Percentiles rank a stretch among this genome's conserved stretches.
Evolutionary conservation across 1,139 yeast species (phyloP).

Genomic region (Diutina scorzettiae): DNA sequence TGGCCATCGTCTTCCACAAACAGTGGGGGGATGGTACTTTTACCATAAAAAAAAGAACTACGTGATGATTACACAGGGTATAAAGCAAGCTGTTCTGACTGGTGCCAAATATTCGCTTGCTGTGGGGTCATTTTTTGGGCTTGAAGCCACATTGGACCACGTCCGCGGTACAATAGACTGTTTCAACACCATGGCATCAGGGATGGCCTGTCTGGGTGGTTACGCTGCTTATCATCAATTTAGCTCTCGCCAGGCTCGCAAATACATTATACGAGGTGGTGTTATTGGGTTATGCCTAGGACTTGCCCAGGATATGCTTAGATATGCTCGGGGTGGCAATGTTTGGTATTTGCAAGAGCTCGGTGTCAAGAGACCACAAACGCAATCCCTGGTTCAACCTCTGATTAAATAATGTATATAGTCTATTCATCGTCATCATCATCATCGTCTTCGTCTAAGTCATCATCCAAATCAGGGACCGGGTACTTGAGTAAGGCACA

Average conservation of each 20-base stretch:
- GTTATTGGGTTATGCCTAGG: constrained; percentile 51
- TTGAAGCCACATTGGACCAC: constrained; percentile 51
- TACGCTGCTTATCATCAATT: constrained; percentile 37
- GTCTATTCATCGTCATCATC: background rate
- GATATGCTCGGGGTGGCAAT: constrained; percentile 45
- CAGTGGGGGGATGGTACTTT: constrained; percentile 82
- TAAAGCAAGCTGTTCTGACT: constrained; percentile 30
- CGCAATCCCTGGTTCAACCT: background rate
- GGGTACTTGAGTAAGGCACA: constrained; percentile 85
- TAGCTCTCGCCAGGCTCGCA: constrained; percentile 34
- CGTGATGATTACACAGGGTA: constrained; percentile 49
- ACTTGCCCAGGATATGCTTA: constrained; percentile 49
- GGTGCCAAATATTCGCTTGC: constrained; percentile 35
- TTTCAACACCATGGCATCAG: constrained; percentile 46
- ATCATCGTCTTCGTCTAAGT: constrained; percentile 33
- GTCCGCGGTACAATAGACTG: constrained; percentile 47
- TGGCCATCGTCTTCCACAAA: constrained; percentile 68
- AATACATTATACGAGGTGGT: constrained; percentile 41
- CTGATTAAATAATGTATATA: background rate
- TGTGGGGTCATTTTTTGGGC: constrained; percentile 41
- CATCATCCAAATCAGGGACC: constrained; percentile 71
- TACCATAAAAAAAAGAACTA: constrained; percentile 80
- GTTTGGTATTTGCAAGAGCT: constrained; percentile 41
- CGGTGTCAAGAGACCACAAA: background rate
- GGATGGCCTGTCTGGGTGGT: constrained; percentile 37